Percentiles rank a stretch among this genome's conserved stretches.
Conservation (phyloP, 768 basidiomycete species). For the Termitomyces titanicus region DNA sequence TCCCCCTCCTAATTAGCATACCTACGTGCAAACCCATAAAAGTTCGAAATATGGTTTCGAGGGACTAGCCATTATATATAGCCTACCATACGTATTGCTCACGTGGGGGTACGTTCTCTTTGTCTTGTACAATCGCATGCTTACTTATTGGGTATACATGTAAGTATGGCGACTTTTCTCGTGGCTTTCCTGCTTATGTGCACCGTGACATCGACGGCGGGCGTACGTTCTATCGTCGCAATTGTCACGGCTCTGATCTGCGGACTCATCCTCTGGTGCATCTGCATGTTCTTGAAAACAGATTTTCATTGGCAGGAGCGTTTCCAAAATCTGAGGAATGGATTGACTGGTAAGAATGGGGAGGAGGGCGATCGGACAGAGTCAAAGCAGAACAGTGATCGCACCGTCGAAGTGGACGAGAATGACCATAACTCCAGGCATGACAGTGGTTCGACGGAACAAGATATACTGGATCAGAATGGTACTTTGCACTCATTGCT, state of each 20-base stretch:
- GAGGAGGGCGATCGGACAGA: too few species aligned
- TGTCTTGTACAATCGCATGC: not conserved
- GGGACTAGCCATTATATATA: not conserved
- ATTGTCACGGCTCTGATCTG: conserved; percentile 4
- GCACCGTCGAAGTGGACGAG: too few species aligned
- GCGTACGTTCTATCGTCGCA: conserved; percentile 14
- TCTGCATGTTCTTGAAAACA: conserved; percentile 17
- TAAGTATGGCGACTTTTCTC: conserved; percentile 23
- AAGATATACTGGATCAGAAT: too few species aligned
- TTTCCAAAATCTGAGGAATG: too few species aligned
- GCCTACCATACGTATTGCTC: not conserved
- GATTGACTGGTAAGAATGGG: too few species aligned
- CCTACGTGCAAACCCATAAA: not conserved
- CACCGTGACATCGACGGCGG: conserved; percentile 16
- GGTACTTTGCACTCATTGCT: too few species aligned
- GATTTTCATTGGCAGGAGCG: not conserved
- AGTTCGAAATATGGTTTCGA: not conserved
- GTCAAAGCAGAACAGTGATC: too few species aligned
- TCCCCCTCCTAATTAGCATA: not conserved
- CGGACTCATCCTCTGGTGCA: conserved; percentile 20
- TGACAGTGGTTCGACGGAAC: too few species aligned
- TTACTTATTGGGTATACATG: not conserved
- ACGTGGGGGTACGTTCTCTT: not conserved
- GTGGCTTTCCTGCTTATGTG: conserved; percentile 24
- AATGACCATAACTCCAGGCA: too few species aligned